Conservation (phyloP, 2,329 filamentous ascomycete species). For the Exutisphaerella laricina region DNA sequence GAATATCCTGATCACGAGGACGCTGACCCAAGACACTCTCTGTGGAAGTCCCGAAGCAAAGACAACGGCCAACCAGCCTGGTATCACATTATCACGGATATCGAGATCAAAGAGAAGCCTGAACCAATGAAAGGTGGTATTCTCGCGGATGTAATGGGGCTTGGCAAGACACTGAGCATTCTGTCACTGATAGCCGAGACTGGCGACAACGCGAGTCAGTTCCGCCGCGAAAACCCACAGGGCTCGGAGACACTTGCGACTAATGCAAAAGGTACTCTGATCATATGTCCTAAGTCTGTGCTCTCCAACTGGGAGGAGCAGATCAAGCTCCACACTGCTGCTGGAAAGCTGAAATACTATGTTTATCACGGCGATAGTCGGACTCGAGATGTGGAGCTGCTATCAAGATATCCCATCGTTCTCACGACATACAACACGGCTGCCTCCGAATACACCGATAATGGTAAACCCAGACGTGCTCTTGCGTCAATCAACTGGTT, state of each 20-base stretch:
- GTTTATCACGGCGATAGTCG: conserved; percentile 82
- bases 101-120: conserved; percentile 41
- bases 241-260: conserved; percentile 44
- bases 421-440: conserved; percentile 92
- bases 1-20: conserved; percentile 59
- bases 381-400: conserved; percentile 59
- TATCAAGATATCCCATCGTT: conserved; percentile 73
- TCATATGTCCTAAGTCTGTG: conserved; percentile 85
- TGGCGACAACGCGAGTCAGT: conserved; percentile 56
- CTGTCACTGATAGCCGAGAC: conserved; percentile 70
- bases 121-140: conserved; percentile 40
- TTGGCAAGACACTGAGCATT: conserved; percentile 63
- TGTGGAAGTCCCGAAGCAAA: conserved; percentile 65
- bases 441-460: conserved; percentile 56
- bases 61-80: conserved; percentile 58
- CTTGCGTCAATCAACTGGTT: conserved; percentile 83
- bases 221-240: conserved; percentile 50
- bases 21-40: conserved; percentile 52
- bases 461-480: conserved; percentile 45
- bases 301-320: conserved; percentile 94
- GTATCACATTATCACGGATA: conserved; percentile 79
- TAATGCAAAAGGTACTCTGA: conserved; percentile 74
- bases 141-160: conserved; percentile 48
- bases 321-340: conserved; percentile 71
- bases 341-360: conserved; percentile 62